Evolutionary conservation across 2,329 filamentous ascomycete species (phyloP).

Genomic region (Verticillium albo-atrum): DNA sequence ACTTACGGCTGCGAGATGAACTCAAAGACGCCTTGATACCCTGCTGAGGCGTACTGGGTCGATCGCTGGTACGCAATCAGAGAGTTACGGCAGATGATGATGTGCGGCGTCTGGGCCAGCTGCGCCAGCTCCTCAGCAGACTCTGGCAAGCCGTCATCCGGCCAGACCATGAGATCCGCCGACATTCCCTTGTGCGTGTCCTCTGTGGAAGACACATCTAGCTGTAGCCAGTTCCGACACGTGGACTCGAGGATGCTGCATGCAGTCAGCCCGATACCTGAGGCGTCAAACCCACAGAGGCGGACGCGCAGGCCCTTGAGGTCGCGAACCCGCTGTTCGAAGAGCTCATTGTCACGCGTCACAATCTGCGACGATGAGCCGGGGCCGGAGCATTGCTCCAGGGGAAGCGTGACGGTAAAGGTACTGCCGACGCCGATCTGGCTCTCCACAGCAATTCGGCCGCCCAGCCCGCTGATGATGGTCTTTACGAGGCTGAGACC

Average conservation of each 20-base stretch:
- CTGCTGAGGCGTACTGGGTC: conserved; percentile 8
- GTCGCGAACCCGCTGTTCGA: conserved; percentile 18
- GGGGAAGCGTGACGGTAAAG: conserved; percentile 40
- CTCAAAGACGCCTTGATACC: conserved; percentile 8
- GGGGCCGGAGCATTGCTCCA: conserved; percentile 15
- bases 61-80: conserved; percentile 18
- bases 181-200: conserved; percentile 4
- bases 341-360: conserved; percentile 17
- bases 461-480: conserved; percentile 52
- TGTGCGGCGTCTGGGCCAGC: conserved; percentile 11
- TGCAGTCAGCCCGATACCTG: neutral
- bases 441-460: conserved; percentile 50
- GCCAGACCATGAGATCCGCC: conserved; percentile 20
- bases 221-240: conserved; percentile 25
- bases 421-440: conserved; percentile 48
- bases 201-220: conserved; percentile 17
- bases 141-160: conserved; percentile 2
- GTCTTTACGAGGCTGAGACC: conserved; percentile 56
- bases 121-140: neutral
- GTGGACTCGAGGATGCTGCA: conserved; percentile 16
- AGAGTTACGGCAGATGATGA: conserved; percentile 25
- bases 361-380: conserved; percentile 5
- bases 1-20: conserved; percentile 16
- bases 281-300: conserved; percentile 13
- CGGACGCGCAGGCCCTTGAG: conserved; percentile 24